Evolutionary conservation across 768 basidiomycete species (phyloP).

Genomic region (Erythrobasidium yunnanense): DNA sequence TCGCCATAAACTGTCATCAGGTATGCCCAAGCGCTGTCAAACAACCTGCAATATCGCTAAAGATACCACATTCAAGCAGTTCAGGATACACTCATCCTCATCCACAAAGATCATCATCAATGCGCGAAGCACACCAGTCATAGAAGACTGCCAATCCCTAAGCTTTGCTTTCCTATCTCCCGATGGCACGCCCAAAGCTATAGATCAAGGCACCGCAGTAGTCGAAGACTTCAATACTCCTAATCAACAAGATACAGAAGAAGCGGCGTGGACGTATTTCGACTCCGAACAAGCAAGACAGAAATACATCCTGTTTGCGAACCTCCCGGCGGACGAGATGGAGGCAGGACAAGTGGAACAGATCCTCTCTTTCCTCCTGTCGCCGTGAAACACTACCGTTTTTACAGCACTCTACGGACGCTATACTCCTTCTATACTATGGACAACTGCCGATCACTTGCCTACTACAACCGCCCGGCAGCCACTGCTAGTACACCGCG

Average conservation of each 20-base stretch:
- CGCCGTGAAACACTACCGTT: no score
- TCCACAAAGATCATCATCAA: constrained; percentile 2
- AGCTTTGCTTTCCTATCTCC: neutral
- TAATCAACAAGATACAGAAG: no score
- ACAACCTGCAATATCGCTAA: no score
- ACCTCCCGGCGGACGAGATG: neutral
- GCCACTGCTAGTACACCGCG: no score
- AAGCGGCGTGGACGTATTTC: no score
- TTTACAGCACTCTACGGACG: no score
- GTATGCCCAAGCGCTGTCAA: neutral
- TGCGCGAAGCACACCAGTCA: constrained; percentile 8
- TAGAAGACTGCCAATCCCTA: constrained; percentile 5
- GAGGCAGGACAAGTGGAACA: neutral
- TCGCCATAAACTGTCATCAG: constrained; percentile 13
- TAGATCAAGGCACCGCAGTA: neutral
- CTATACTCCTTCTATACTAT: no score
- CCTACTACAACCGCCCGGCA: no score
- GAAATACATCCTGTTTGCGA: neutral
- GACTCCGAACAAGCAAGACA: neutral
- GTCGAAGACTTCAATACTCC: neutral
- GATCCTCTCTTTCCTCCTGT: neutral
- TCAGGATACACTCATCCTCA: constrained; percentile 5
- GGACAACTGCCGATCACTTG: no score
- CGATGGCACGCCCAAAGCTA: neutral
- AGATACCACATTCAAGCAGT: no score